Percentiles rank a stretch among this genome's conserved stretches.
phyloP scores from a whole-genome alignment of 805 yeast species.

The Monosporozyma unispora region DNA sequence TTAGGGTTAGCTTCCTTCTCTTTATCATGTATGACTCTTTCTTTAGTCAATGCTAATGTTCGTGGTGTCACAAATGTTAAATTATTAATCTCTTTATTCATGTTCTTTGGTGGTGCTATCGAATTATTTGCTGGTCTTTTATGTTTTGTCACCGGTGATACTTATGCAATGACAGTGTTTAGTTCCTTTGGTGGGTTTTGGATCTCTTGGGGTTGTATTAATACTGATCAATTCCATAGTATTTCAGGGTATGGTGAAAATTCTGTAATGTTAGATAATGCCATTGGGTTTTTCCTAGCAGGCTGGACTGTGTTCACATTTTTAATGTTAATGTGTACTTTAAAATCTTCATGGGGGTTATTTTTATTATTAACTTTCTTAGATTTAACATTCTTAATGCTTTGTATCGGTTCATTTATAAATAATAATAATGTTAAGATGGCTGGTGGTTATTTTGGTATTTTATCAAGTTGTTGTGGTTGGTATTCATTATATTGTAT shows the following conservation, averaged over 20 bases:
- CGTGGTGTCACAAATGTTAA: slow-evolving; percentile 56
- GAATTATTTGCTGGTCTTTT: slow-evolving; percentile 68
- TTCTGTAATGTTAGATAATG: slow-evolving; percentile 38
- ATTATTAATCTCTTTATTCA: slow-evolving; percentile 55
- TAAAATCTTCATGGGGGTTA: slow-evolving; percentile 53
- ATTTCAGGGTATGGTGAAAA: slow-evolving; percentile 39
- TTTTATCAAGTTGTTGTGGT: slow-evolving; percentile 46
- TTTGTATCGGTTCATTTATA: slow-evolving; percentile 45
- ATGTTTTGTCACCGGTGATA: slow-evolving; percentile 68
- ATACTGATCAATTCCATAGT: slow-evolving; percentile 49
- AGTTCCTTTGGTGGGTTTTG: slow-evolving; percentile 60
- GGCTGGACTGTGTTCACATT: slow-evolving; percentile 63
- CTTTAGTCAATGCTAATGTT: slow-evolving; percentile 54
- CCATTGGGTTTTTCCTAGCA: slow-evolving; percentile 47
- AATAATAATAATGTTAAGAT: slow-evolving; percentile 34
- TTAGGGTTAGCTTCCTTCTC: slow-evolving; percentile 67
- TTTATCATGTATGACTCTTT: slow-evolving; percentile 44
- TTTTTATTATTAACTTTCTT: slow-evolving; percentile 45
- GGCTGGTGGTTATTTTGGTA: slow-evolving; percentile 59
- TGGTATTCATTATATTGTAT: slow-evolving; percentile 61
- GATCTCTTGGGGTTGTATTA: slow-evolving; percentile 64
- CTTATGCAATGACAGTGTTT: slow-evolving; percentile 57
- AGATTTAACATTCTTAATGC: slow-evolving; percentile 44
- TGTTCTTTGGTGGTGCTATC: slow-evolving; percentile 65
- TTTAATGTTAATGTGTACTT: slow-evolving; percentile 46